Conservation (phyloP, 768 basidiomycete genomes). For the Tulasnella calospora region DNA sequence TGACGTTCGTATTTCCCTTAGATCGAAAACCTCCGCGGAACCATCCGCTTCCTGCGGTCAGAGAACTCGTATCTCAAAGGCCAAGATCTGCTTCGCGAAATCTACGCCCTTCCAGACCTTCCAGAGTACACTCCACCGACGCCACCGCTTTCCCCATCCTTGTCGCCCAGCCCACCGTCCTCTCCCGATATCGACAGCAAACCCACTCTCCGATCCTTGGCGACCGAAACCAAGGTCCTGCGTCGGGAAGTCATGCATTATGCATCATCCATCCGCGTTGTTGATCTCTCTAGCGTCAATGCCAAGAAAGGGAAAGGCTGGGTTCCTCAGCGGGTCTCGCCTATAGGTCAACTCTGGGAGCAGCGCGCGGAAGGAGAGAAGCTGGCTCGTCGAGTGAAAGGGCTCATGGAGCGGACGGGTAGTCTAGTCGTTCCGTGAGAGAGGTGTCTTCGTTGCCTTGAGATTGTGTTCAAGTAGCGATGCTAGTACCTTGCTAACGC, state of each 20-base stretch:
- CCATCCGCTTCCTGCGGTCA: conserved; percentile 84
- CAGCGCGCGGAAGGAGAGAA: conserved; percentile 70
- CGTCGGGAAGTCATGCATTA: conserved; percentile 86
- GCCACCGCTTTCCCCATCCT: conserved; percentile 54
- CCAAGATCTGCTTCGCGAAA: conserved; percentile 79
- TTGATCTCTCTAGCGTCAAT: conserved; percentile 63
- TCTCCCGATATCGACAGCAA: conserved; percentile 30
- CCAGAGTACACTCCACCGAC: conserved; percentile 46
- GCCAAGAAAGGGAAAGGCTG: conserved; percentile 45
- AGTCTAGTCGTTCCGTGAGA: neutral
- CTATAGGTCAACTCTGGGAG: conserved; percentile 75
- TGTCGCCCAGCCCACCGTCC: neutral
- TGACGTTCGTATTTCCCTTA: conserved; percentile 34
- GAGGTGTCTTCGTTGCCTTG: neutral
- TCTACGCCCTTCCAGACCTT: conserved; percentile 68
- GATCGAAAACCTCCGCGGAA: conserved; percentile 87
- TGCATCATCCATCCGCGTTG: conserved; percentile 75
- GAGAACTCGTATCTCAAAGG: conserved; percentile 94
- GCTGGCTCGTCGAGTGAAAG: conserved; percentile 62
- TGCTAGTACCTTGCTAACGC: neutral
- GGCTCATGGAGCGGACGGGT: conserved; percentile 39
- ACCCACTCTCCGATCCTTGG: conserved; percentile 58
- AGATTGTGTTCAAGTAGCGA: no score
- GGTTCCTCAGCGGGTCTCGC: conserved; percentile 75
- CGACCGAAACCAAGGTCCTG: conserved; percentile 77